Conservation (phyloP, 306 rosid genomes). For the Acacia crassicarpa region DNA sequence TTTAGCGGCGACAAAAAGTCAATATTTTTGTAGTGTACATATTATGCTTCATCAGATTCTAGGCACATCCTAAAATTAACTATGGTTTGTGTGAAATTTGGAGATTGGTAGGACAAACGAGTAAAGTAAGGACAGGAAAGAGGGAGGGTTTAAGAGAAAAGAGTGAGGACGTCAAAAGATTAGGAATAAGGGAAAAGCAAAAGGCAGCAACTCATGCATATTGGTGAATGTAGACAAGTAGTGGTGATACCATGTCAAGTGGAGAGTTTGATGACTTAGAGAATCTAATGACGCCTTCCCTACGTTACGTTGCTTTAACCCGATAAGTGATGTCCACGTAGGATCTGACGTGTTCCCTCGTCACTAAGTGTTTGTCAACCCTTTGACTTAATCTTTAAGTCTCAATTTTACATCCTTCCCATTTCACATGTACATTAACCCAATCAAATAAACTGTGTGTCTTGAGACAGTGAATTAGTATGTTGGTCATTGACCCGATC, state of each 20-base stretch:
- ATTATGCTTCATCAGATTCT: too few species aligned
- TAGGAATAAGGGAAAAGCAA: too few species aligned
- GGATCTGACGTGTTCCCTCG: background rate
- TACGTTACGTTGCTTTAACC: background rate
- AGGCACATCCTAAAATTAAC: too few species aligned
- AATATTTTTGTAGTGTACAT: too few species aligned
- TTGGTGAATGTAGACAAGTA: too few species aligned
- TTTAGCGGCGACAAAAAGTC: too few species aligned
- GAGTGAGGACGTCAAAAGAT: background rate
- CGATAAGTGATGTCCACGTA: background rate
- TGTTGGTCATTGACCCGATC: too few species aligned
- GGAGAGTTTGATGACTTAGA: background rate
- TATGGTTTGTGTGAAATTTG: background rate
- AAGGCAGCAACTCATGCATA: too few species aligned
- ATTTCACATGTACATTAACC: background rate
- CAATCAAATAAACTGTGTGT: background rate
- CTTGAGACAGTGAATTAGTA: too few species aligned
- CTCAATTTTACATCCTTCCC: background rate
- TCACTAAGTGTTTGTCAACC: background rate
- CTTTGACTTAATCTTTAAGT: background rate
- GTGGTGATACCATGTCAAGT: background rate
- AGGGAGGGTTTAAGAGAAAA: background rate
- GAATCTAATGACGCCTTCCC: background rate
- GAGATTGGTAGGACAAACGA: background rate
- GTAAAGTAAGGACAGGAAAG: background rate